Percentiles rank a stretch among this genome's conserved stretches.
These are phyloP conservation scores for Verticillium longisporum DNA, from an alignment of 2,329 filamentous ascomycete species.

Conservation along the genomic window DNA sequence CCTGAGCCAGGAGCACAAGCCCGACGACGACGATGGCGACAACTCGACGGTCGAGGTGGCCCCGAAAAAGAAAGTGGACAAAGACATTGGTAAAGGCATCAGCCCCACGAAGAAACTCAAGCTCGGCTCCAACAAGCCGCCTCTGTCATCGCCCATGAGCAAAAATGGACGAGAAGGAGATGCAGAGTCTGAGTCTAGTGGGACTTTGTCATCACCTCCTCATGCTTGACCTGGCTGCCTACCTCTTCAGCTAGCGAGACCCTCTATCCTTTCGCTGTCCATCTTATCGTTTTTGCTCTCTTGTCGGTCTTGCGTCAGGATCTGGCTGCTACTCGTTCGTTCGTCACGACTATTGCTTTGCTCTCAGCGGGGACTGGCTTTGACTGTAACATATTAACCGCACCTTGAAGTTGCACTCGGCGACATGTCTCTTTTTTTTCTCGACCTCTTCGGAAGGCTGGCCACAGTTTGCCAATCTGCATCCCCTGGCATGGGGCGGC, in stretches of 20 bases:
- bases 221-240: neutral
- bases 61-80: constrained; percentile 23
- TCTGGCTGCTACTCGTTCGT: neutral
- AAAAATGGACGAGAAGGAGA: constrained; percentile 44
- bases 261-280: neutral
- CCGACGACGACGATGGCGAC: constrained; percentile 18
- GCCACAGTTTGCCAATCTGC: neutral
- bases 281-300: neutral
- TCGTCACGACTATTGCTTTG: neutral
- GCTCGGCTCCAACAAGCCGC: constrained; percentile 33
- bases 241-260: neutral
- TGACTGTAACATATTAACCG: neutral
- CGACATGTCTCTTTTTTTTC: neutral
- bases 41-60: constrained; percentile 20
- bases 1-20: constrained; percentile 41
- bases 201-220: constrained; percentile 48
- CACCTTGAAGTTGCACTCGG: neutral
- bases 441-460: neutral
- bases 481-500: constrained; percentile 1
- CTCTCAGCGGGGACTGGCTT: neutral
- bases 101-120: constrained; percentile 36
- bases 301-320: neutral
- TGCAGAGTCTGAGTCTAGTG: constrained; percentile 49
- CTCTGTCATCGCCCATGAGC: constrained; percentile 39
- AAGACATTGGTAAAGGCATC: constrained; percentile 20